Evolutionary conservation across 306 rosid genomes (phyloP), one percentile per base, ranked within the genome.

Genomic region (Aeschynomene evenia): DNA sequence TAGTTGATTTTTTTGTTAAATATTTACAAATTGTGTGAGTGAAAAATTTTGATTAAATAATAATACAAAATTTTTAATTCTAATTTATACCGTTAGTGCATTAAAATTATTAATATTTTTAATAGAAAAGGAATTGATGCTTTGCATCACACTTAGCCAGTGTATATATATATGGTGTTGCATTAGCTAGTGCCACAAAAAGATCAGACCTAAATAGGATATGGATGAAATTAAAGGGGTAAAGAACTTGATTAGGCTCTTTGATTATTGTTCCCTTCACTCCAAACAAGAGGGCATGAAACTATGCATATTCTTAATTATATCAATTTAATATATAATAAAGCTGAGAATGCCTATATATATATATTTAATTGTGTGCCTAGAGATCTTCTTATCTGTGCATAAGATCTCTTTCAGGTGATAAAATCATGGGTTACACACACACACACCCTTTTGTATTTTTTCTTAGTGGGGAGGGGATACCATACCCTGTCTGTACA

Each of bases 211-310:
- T 84, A 82, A n/a, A 84, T 81, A 86, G 85, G 83, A 79, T 72
- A 73, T 80, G 77, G 69, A 72, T 65, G 64, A 71, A 76, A n/a
- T n/a, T n/a, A n/a, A 52, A 72, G 57, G 31, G 22, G n/a, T n/a
- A n/a, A 65, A 31, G 42, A 76, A 79, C 60, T 80, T 68, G 81
- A 79, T 85, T 83, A 77, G 83, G 75, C 84, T 82, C 71, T 79
- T 82, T 73, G 34, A 89, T 84, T 84, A 89, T 84, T 84, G 98
- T 92, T 89, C 95, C 98, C 98, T 89, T 84, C 94, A 75, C 84
- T 81, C 85, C 95, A 87, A 86, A 92, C 98, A 89, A 74, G 40
- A 80, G 75, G 72, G 85, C 84, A 80, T 85, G 87, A 85, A 63
- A 79, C 73, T 65, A 64, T 66, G 79, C 62, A 62, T 68, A 24